Conservation (phyloP, 2,329 filamentous ascomycete species). For the Paramyrothecium sp. region DNA sequence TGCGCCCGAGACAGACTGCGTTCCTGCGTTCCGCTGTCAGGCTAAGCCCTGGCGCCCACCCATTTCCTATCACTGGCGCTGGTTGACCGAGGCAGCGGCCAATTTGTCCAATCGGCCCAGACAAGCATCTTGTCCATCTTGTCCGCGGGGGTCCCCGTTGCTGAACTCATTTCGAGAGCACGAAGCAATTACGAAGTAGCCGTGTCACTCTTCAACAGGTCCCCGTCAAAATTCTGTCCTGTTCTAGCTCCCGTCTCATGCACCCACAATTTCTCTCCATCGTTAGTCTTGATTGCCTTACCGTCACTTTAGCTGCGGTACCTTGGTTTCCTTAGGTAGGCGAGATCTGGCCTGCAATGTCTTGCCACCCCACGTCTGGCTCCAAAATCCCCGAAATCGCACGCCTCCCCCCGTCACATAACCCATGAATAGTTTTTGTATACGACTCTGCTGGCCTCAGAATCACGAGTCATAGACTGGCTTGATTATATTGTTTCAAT, state of each 20-base stretch:
- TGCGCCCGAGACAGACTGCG: slow-evolving; percentile 7
- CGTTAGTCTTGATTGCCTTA: background rate
- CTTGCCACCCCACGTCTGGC: background rate
- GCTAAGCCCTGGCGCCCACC: too few relatives aligned
- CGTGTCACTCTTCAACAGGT: background rate
- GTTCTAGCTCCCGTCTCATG: background rate
- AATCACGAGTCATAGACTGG: background rate
- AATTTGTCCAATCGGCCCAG: too few relatives aligned
- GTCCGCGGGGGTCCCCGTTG: too few relatives aligned
- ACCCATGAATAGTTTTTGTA: background rate
- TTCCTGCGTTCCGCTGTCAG: slow-evolving; percentile 7
- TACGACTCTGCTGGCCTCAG: background rate
- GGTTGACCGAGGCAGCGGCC: too few relatives aligned
- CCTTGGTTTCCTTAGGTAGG: background rate
- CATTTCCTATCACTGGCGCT: too few relatives aligned
- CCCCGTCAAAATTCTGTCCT: background rate
- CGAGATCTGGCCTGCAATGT: background rate
- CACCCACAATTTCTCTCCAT: background rate
- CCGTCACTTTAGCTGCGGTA: background rate
- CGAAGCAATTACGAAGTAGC: too few relatives aligned
- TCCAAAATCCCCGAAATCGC: background rate
- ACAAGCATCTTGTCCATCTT: too few relatives aligned
- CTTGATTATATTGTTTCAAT: background rate
- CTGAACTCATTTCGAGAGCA: too few relatives aligned
- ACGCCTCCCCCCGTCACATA: background rate